Evolutionary conservation across 768 basidiomycete species (phyloP), one percentile per base, ranked within the genome.

Genomic region (Russula earlei): DNA sequence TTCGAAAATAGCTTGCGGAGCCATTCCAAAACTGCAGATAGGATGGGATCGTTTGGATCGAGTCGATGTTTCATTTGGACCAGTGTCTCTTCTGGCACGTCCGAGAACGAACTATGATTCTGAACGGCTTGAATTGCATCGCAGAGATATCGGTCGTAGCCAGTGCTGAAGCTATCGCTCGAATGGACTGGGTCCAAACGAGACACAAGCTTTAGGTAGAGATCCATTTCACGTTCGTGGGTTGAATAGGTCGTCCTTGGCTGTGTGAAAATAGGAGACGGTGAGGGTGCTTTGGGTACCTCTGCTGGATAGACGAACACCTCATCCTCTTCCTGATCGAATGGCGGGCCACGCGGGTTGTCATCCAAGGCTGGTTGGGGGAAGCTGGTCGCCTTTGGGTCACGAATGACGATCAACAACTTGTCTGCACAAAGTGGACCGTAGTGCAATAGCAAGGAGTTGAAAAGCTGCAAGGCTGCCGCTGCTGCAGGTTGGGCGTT

Each of bases 1-100:
- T 95, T 91, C 14, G 80, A 79, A 69, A 96, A 90, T 76, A 97
- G 95, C 56, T 74, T 75, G 49, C 86, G 72, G 33, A 95, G 67
- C 29, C 78, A 78, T 50, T 85, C 82, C 43, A 96, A 77, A 47
- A 95, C 65, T 24, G 78, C 71, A 3, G 82, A 79, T 19, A 94
- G 72, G 9, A 95, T 72, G 10, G 86, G 81, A 63, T 94, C 91
- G 59, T 83, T 81, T 54, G 85, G 78, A 60, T 85, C 84, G 29
- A 96, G 72, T n/a, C 78, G 77, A 66, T 95, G 91, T 64, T 87
- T 86, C 53, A 72, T 66, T 62, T 75, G 76, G 4, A 68, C 66
- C 12, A 70, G 64, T 20, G 62, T 62, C 25, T 71, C 71, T 29
- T 73, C 69, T 27, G 79, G 75, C 5, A 73, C 64, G 34, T 72